Evolutionary conservation across 306 rosid genomes (phyloP).

Genomic region (Styphnolobium japonicum): DNA sequence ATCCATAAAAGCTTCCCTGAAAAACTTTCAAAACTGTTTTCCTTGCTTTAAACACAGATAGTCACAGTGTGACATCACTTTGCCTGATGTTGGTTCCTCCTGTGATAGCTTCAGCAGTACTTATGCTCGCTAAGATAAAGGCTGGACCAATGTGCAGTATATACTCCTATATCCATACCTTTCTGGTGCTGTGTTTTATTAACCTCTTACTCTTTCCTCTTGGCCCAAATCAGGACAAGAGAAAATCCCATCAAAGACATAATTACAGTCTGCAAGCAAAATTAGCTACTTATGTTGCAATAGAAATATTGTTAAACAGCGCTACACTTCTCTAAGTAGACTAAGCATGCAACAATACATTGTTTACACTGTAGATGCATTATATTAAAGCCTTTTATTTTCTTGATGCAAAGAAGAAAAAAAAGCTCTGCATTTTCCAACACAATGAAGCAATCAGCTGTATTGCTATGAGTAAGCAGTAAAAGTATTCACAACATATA

Average conservation of each 20-base stretch:
- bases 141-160: constrained; percentile 9
- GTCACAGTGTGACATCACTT: neutral
- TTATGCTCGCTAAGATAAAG: neutral
- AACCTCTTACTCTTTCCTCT: constrained; percentile 40
- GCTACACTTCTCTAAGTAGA: neutral
- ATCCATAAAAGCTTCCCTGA: neutral
- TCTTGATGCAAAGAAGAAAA: neutral
- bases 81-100: neutral
- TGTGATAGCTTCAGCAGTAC: neutral
- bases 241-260: constrained; percentile 98
- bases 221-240: constrained; percentile 84
- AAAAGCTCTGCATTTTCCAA: neutral
- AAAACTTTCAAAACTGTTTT: neutral
- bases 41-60: neutral
- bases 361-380: neutral
- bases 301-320: neutral
- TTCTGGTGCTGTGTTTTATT: constrained; percentile 11
- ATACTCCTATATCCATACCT: constrained; percentile 5
- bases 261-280: constrained; percentile 74
- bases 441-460: neutral
- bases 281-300: constrained; percentile 16
- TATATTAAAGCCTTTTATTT: neutral
- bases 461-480: neutral
- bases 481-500: neutral
- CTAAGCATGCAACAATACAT: neutral